Percentiles rank a stretch among this genome's conserved stretches.
Conservation (phyloP, 768 basidiomycete genomes). For the Lepiota venenata region DNA sequence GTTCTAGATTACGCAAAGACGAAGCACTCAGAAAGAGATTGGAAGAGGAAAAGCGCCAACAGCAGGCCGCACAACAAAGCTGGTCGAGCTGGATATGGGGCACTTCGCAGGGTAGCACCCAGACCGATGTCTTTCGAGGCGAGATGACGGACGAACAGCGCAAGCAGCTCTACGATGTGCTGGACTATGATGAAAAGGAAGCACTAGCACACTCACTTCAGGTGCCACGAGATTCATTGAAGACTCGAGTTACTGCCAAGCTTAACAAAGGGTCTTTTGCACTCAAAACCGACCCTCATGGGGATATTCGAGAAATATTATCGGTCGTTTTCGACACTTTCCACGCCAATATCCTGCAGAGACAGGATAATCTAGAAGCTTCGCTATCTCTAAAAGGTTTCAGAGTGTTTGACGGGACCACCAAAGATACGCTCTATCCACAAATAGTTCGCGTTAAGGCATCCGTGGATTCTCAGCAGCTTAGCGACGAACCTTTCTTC, state of each 20-base stretch:
- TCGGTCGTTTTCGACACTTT: constrained; percentile 87
- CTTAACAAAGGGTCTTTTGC: constrained; percentile 88
- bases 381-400: constrained; percentile 84
- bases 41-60: constrained; percentile 60
- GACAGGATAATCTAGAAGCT: constrained; percentile 84
- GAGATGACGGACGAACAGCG: constrained; percentile 88
- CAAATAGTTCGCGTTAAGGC: constrained; percentile 81
- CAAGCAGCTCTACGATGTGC: constrained; percentile 82
- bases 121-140: constrained; percentile 59
- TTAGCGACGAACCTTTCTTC: constrained; percentile 56
- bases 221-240: constrained; percentile 75
- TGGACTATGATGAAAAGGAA: constrained; percentile 90
- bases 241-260: constrained; percentile 68
- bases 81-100: constrained; percentile 87
- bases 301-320: constrained; percentile 63
- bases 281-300: constrained; percentile 73
- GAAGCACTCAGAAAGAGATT: constrained; percentile 64
- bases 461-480: constrained; percentile 19
- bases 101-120: constrained; percentile 33
- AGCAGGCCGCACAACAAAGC: constrained; percentile 46
- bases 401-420: constrained; percentile 90
- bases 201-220: constrained; percentile 69
- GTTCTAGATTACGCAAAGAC: constrained; percentile 85
- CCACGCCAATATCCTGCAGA: constrained; percentile 77
- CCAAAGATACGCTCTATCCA: constrained; percentile 70